These are phyloP conservation scores for Mycena vulgaris DNA, from an alignment of 768 basidiomycete genomes.

Conservation along the genomic window DNA sequence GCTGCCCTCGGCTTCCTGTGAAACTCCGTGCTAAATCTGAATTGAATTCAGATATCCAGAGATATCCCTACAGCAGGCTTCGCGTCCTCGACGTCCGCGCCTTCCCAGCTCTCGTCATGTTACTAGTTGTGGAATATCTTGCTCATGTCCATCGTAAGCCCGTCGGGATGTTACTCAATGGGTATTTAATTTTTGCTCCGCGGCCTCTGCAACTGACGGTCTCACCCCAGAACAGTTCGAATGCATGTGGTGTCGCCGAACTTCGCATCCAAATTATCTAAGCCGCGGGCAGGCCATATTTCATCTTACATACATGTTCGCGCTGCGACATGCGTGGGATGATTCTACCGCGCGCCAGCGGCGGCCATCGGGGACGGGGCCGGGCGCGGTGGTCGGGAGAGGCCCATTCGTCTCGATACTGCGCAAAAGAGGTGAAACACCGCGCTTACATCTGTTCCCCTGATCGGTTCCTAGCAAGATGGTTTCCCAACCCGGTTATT, in stretches of 20 bases:
- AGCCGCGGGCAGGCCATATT: background rate
- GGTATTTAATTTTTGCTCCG: slow-evolving; percentile 23
- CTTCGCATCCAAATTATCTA: slow-evolving; percentile 13
- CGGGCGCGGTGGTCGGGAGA: background rate
- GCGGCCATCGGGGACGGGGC: slow-evolving; percentile 15
- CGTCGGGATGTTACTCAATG: slow-evolving; percentile 19
- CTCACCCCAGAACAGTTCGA: slow-evolving; percentile 3
- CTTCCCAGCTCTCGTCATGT: slow-evolving; percentile 3
- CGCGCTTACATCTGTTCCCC: background rate
- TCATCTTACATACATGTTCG: slow-evolving; percentile 33
- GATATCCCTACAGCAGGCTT: background rate
- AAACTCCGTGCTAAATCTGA: slow-evolving; percentile 4
- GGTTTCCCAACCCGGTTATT: slow-evolving; percentile 22
- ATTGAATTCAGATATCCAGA: background rate
- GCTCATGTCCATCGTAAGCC: background rate
- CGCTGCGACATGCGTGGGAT: slow-evolving; percentile 27
- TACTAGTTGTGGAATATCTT: background rate
- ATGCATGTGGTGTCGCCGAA: slow-evolving; percentile 16
- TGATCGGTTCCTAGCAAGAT: slow-evolving; percentile 31
- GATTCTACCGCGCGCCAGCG: slow-evolving; percentile 10
- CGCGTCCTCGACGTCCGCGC: background rate
- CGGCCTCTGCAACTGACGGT: slow-evolving; percentile 19
- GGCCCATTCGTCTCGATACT: background rate
- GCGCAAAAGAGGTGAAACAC: slow-evolving; percentile 22
- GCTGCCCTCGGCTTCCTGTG: background rate